Base-by-base conservation (phyloP, 75 land plant genomes). In the Adiantum capillusveneris region DNA sequence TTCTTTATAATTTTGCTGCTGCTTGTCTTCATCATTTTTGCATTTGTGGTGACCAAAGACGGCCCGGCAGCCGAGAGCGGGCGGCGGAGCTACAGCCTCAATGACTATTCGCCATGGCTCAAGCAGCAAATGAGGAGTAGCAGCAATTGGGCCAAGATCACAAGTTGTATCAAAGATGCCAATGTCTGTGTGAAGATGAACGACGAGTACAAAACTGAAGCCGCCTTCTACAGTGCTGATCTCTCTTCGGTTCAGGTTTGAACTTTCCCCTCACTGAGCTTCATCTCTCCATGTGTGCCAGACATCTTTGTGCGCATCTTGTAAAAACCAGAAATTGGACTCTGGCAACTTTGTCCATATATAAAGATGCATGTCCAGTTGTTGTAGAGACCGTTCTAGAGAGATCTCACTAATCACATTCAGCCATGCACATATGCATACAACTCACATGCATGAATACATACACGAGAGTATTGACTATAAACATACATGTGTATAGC, bases 31-130 rank as follows among this genome's bases (percentile, higher is more conserved):
- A 77, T 87, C 45, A 65, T 88, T 43, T 79, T 85, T 39, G 89
- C 95, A 31, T 92, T 85, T 58, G 76, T 73, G 53, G 84, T 92
- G 62, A 88, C 90, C 13, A 65, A 76, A 57, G 70, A 72, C 25
- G 66, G 79, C 52, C 26, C 53, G 28, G 78, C 85, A 29, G 56
- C 70, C 25, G 84, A 81, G 0, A 46, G 75, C 21, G 78, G 49
- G 11, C 85, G 50, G 62, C 50, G 58, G 43, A 94, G 88, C 73
- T 92, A 88, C 79, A 43, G 76, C 20, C 78, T 92, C 34, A 64
- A 34, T 7, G 86, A 85, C 25, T 92, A 62, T 60, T 85, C 86
- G 25, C 19, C 45, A 7, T 92, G 97, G 94, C 48, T 92, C 41
- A 54, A 77, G 53, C 53, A 80, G 24, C 78, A 82, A 31, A 79